Evolutionary conservation across 495 filamentous ascomycete genomes (phyloP), one percentile per base, ranked within the genome.

Genomic region (Annulohypoxylon bovei): DNA sequence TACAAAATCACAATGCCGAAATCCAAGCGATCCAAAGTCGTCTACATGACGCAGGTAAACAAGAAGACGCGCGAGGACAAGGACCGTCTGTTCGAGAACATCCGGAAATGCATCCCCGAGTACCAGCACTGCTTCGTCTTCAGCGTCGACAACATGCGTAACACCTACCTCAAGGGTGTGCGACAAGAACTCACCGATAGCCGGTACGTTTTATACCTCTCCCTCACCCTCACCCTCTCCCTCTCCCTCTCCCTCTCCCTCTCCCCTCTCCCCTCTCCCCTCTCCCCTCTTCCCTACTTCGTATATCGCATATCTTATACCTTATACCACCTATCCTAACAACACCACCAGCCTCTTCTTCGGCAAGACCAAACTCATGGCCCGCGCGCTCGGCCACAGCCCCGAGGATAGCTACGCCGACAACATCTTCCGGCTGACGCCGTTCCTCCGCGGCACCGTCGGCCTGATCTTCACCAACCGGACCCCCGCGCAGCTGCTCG

Each of bases 331-430:
- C 12, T 18, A 11, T 49, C 23, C 22, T 49, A 49, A 27, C 22
- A 23, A 49, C 4, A 11, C 5, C 25, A 25, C 52, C 62, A 94
- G 95, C 65, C 78, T 99, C 77, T 98, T 98, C 88, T 98, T 98
- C 80, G 95, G 95, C 79, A 98, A 98, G 80, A 98, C 95, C 49
- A 98, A 98, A 83, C 94, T 98, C 75, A 98, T 97, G 91, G 91
- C 93, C 63, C 91, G 93, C 81, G 93, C 95, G 55, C 90, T 99
- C 9, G 95, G 94, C 71, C 82, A 83, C 44, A 89, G 81, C 62
- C 82, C 88, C 70, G 92, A 93, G 74, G 88, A 88, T 72, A 92
- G 93, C 80, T 88, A 92, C 80, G 90, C 91, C 70, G 85, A 89
- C 47, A 89, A 90, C 75, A 85, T 95, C 74, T 84, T 88, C 79